Evolutionary conservation across 2,329 filamentous ascomycete species (phyloP), one percentile per base, ranked within the genome.

Genomic region (Ustulina deusta): DNA sequence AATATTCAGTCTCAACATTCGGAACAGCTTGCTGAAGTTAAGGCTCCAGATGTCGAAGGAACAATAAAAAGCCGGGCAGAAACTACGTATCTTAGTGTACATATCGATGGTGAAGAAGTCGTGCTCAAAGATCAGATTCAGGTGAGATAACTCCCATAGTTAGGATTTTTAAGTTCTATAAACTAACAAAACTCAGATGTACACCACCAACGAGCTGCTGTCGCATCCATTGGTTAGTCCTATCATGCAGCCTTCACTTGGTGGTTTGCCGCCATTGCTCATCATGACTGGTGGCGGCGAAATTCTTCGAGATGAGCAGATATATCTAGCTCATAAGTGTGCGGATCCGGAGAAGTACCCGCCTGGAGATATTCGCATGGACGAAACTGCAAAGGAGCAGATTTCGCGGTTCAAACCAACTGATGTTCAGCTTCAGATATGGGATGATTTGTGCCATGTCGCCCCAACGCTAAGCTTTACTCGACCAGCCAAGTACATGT

Each of bases 401-500:
- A 75, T 96, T 17, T 82, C 85, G 40, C 89, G 86, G 69, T 97
- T 93, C 79, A 88, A 89, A 65, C 93, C 94, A 0, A 99, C 96
- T 0, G 89, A 97, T 73, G 95, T 98, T 0, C 94, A 97, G 77
- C 85, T 99, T 1, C 96, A 98, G 78, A 91, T 98, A 1, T 98
- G 95, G 94, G 95, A 98, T 65, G 92, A 97, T 74, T 83, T 98
- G 2, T 98, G 96, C 75, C 95, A 98, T 77, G 94, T 97, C 6
- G 90, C 91, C 0, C 93, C 95, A 0, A 97, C 94, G 0, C 85
- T 98, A n/a, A 97, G 93, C 74, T 98, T 97, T 78, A 98, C 95
- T 0, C 87, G 91, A n/a, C 96, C 96, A 0, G 96, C 95, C 52
- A 98, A 98, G 78, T 92, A 92, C 81, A 97, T 98, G 94, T 98